Conservation (phyloP, 441 rosid genomes). For the Euphorbia celastroides region DNA sequence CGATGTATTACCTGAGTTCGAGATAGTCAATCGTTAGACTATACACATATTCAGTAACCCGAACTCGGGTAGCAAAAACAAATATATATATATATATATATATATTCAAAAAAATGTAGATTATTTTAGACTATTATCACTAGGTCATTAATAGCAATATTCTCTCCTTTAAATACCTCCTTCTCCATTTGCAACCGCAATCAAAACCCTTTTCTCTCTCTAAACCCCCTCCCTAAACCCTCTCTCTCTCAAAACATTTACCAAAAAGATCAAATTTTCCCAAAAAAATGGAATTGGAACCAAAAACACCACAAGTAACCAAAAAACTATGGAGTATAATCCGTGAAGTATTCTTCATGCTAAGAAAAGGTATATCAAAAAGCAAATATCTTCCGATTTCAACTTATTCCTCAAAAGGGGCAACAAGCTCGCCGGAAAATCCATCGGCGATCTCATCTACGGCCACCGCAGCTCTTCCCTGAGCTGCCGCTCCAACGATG, state of each 20-base stretch:
- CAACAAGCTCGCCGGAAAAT: constrained; percentile 48
- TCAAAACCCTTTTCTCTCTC: not conserved
- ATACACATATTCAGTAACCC: too few relatives aligned
- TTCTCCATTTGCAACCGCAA: constrained; percentile 9
- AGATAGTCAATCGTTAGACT: too few relatives aligned
- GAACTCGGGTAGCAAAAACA: too few relatives aligned
- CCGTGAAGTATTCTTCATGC: constrained; percentile 47
- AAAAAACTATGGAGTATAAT: constrained; percentile 60
- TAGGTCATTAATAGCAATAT: constrained; percentile 21
- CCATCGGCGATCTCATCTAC: constrained; percentile 41
- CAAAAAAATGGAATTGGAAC: constrained; percentile 28
- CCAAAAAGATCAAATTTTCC: not conserved
- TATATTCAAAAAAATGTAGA: too few relatives aligned
- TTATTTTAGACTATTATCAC: not conserved
- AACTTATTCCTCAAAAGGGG: constrained; percentile 58
- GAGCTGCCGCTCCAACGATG: constrained; percentile 35
- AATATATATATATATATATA: too few relatives aligned
- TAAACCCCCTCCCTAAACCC: constrained; percentile 14
- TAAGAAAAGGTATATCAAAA: constrained; percentile 53
- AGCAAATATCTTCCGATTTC: constrained; percentile 53
- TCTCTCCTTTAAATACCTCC: constrained; percentile 37
- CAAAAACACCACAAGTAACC: constrained; percentile 36
- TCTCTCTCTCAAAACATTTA: not conserved
- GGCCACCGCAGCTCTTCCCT: constrained; percentile 25
- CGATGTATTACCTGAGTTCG: too few relatives aligned